Evolutionary conservation across 148 eudicot species (phyloP).

Genomic region (Chenopodium formosanum): DNA sequence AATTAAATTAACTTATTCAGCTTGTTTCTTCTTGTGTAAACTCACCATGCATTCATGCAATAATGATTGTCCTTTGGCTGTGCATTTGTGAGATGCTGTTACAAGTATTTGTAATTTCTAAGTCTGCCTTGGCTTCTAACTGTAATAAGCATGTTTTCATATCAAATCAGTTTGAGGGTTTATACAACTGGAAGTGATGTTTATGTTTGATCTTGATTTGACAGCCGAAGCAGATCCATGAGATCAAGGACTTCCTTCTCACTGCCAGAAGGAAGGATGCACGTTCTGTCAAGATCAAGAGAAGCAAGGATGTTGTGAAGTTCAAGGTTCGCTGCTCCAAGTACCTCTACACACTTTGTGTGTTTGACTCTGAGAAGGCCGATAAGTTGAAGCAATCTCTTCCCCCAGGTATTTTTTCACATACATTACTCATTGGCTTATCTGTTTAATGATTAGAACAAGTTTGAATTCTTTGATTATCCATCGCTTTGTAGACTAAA

Average conservation of each 20-base stretch:
- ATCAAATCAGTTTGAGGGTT: neutral
- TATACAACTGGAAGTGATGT: neutral
- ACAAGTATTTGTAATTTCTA: neutral
- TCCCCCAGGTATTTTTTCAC: constrained; percentile 42
- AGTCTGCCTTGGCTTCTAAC: neutral
- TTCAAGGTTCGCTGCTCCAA: constrained; percentile 66
- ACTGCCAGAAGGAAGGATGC: constrained; percentile 68
- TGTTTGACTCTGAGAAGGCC: constrained; percentile 53
- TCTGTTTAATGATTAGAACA: too few relatives aligned
- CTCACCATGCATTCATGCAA: too few relatives aligned
- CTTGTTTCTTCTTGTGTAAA: too few relatives aligned
- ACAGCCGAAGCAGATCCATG: constrained; percentile 63
- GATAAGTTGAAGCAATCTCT: constrained; percentile 64
- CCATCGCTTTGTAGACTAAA: neutral
- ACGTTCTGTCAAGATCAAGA: constrained; percentile 50
- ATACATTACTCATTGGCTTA: neutral
- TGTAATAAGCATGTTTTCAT: neutral
- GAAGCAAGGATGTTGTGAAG: constrained; percentile 53
- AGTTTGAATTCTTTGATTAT: too few relatives aligned
- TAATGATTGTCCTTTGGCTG: too few relatives aligned
- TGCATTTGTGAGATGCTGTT: neutral
- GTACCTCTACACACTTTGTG: constrained; percentile 62
- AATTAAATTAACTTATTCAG: too few relatives aligned
- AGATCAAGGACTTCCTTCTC: constrained; percentile 64
- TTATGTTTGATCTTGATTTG: neutral